phyloP scores from a whole-genome alignment of 495 filamentous ascomycete genomes.

The Penicillium samsonianum region DNA sequence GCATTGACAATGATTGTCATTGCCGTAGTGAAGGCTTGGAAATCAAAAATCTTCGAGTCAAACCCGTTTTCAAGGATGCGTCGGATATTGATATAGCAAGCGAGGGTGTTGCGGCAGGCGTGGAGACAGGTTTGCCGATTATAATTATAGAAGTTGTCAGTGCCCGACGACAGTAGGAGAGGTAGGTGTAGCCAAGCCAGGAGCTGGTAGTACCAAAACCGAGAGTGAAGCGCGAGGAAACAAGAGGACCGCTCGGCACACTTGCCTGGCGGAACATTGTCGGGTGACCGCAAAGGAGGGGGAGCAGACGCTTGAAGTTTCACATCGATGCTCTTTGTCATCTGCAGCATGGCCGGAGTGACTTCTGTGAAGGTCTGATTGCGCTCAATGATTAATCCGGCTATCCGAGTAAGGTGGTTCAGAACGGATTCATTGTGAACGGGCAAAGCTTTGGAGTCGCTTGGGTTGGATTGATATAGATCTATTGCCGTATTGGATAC shows the following conservation, averaged over 20 bases:
- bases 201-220: conserved; percentile 32
- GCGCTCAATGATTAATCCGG: conserved; percentile 50
- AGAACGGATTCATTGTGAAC: neutral
- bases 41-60: conserved; percentile 53
- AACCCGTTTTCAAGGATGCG: conserved; percentile 24
- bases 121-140: conserved; percentile 42
- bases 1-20: conserved; percentile 49
- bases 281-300: conserved; percentile 34
- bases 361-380: conserved; percentile 39
- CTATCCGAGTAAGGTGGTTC: conserved; percentile 28
- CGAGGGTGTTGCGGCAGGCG: conserved; percentile 38
- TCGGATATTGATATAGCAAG: conserved; percentile 43
- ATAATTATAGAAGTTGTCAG: conserved; percentile 38
- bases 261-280: conserved; percentile 25
- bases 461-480: conserved; percentile 1
- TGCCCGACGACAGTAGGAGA: conserved; percentile 47
- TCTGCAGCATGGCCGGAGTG: conserved; percentile 39
- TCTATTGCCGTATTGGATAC: conserved; percentile 15
- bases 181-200: conserved; percentile 52
- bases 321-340: conserved; percentile 38
- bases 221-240: conserved; percentile 5
- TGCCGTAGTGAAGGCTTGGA: conserved; percentile 52
- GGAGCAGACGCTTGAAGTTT: conserved; percentile 10
- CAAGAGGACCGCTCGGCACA: conserved; percentile 27
- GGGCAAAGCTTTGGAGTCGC: neutral